Conservation (phyloP, 129 eudicot genomes). For the Tagetes erecta region DNA sequence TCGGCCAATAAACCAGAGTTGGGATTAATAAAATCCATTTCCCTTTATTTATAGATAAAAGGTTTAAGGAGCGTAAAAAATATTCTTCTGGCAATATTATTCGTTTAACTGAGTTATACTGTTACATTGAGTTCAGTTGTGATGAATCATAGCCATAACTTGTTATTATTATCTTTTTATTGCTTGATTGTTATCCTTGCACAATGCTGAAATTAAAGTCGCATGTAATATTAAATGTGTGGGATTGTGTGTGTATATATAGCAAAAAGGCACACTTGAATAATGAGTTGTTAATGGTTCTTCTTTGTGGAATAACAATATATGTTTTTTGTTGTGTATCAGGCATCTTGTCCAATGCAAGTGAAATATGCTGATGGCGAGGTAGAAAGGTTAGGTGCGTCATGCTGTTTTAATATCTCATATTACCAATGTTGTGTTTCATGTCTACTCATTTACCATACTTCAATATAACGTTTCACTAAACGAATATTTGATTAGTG, state of each 20-base stretch:
- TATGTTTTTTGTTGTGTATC: slow-evolving; percentile 42
- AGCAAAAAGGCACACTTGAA: slow-evolving; percentile 6
- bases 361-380: slow-evolving; percentile 99
- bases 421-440: not conserved
- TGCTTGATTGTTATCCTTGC: not conserved
- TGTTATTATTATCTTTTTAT: not conserved
- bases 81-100: not conserved
- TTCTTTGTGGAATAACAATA: slow-evolving; percentile 33
- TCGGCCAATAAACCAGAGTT: too few relatives aligned
- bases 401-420: slow-evolving; percentile 21
- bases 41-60: not conserved
- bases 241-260: not conserved
- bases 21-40: too few relatives aligned
- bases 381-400: slow-evolving; percentile 91
- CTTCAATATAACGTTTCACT: slow-evolving; percentile 1
- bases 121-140: slow-evolving; percentile 14
- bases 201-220: not conserved
- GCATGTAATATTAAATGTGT: not conserved
- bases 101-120: not conserved
- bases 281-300: not conserved
- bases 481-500: slow-evolving; percentile 22
- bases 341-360: slow-evolving; percentile 99
- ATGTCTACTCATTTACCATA: not conserved
- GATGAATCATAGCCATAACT: not conserved
- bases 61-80: not conserved